phyloP scores from a whole-genome alignment of 2,329 filamentous ascomycete genomes.

The Clarireedia monteithiana region DNA sequence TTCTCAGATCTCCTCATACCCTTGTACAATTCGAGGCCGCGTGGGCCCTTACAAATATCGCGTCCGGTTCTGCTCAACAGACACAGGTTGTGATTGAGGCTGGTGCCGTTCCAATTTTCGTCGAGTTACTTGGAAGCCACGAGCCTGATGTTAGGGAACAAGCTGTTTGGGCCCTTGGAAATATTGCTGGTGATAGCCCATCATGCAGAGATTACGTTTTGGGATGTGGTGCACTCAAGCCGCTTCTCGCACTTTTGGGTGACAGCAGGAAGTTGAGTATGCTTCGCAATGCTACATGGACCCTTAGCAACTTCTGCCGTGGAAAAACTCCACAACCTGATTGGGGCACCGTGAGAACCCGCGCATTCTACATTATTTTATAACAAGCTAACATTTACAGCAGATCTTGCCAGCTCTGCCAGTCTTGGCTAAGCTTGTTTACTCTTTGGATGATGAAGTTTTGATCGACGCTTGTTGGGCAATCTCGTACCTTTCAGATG shows the following conservation, averaged over 20 bases:
- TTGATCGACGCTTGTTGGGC: conserved; percentile 99
- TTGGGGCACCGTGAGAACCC: conserved; percentile 76
- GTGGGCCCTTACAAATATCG: conserved; percentile 98
- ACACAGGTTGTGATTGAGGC: conserved; percentile 99
- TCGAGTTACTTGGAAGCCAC: conserved; percentile 88
- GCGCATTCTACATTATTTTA: conserved; percentile 6
- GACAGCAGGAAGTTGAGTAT: conserved; percentile 99
- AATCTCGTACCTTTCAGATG: conserved; percentile 96
- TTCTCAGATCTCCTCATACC: conserved; percentile 94
- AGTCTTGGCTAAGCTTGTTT: conserved; percentile 93
- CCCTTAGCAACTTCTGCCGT: conserved; percentile 98
- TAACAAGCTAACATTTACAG: conserved; percentile 24
- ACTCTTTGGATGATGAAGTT: conserved; percentile 96
- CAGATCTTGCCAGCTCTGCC: conserved; percentile 92
- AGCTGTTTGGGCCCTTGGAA: conserved; percentile 96
- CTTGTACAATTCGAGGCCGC: conserved; percentile 98
- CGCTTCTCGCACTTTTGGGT: conserved; percentile 79
- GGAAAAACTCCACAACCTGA: conserved; percentile 98
- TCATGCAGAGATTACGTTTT: conserved; percentile 96
- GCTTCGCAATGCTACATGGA: conserved; percentile 98
- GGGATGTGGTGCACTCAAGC: conserved; percentile 81
- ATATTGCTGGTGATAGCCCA: conserved; percentile 97
- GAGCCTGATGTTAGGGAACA: conserved; percentile 98
- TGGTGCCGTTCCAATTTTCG: conserved; percentile 95
- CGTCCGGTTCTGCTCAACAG: conserved; percentile 91